Base-by-base conservation (phyloP, 2,329 filamentous ascomycete species). In the Pseudogymnoascus sp. region DNA sequence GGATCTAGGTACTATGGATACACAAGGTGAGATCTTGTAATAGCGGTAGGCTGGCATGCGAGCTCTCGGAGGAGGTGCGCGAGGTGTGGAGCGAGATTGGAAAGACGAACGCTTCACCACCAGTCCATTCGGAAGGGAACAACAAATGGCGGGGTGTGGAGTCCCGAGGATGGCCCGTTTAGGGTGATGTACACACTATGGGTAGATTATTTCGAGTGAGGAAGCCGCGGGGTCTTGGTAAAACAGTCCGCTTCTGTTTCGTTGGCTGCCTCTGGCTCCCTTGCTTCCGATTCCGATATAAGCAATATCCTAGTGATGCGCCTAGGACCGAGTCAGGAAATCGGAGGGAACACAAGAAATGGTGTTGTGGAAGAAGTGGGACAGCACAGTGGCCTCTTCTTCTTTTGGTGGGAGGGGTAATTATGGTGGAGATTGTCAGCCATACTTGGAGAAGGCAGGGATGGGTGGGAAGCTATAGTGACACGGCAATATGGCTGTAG, bases 131-230 rank as follows among this genome's bases (percentile, higher is more conserved):
- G 19, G 49, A 55, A 33, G 14, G 26, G 10, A 55, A 55, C 19
- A 55, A 55, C 49, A 21, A 55, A 55, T 55, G 49, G 49, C 49
- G 49, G 49, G 49, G 29, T 55, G 49, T 55, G 49, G 49, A 33
- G 49, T 55, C 45, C 45, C 49, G 49, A 33, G n/a, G 49, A 6
- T 55, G 49, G n/a, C 49, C 49, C n/a, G 26, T 33, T 55, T 55
- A 26, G 49, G 49, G 16, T 33, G 29, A 33, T 33, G 49, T 33
- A 33, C 49, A 19, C 49, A 55, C 26, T 26, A 26, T 16, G 26
- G 16, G 31, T 52, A 26, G 45, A 52, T n/a, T 10, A 4, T 16
- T 52, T 52, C 26, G 26, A 16, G n/a, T 16, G 4, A 52, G 14
- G 4, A 31, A 31, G 29, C 29, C 49, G 49, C 26, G n/a, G n/a